These are phyloP conservation scores for Umbelopsis sp. DNA, from an alignment of 192 early-diverging fungal species.

Conservation along the genomic window DNA sequence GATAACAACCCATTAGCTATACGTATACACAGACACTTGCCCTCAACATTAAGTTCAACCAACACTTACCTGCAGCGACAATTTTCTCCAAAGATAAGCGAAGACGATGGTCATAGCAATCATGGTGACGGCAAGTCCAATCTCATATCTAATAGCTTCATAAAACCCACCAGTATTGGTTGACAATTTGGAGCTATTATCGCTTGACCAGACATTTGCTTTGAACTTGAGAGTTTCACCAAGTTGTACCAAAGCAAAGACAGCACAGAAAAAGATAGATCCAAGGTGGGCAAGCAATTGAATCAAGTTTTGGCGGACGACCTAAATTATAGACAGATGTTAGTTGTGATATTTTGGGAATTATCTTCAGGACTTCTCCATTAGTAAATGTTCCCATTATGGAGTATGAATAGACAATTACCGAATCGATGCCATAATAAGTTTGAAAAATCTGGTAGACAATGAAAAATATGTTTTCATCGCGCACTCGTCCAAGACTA, in stretches of 20 bases:
- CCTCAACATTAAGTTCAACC: not conserved
- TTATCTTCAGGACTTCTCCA: not conserved
- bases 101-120: not conserved
- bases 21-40: not conserved
- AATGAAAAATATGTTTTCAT: conserved; percentile 28
- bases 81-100: conserved; percentile 13
- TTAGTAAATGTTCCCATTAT: not conserved
- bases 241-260: conserved; percentile 24
- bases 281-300: conserved; percentile 21
- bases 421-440: conserved; percentile 22
- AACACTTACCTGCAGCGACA: conserved; percentile 10
- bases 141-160: not conserved
- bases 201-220: not conserved
- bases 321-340: not conserved
- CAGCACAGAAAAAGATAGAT: conserved; percentile 5
- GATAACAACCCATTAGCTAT: not conserved
- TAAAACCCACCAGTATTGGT: not conserved
- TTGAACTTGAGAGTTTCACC: conserved; percentile 25
- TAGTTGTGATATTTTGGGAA: not conserved
- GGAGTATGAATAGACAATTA: not conserved
- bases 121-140: conserved; percentile 4
- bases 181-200: not conserved
- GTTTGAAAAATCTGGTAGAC: conserved; percentile 21
- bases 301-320: conserved; percentile 24
- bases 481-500: conserved; percentile 4